Percentiles rank a stretch among this genome's conserved stretches.
Conservation (phyloP, 2,329 filamentous ascomycete genomes). For the Didymella glomerata region DNA sequence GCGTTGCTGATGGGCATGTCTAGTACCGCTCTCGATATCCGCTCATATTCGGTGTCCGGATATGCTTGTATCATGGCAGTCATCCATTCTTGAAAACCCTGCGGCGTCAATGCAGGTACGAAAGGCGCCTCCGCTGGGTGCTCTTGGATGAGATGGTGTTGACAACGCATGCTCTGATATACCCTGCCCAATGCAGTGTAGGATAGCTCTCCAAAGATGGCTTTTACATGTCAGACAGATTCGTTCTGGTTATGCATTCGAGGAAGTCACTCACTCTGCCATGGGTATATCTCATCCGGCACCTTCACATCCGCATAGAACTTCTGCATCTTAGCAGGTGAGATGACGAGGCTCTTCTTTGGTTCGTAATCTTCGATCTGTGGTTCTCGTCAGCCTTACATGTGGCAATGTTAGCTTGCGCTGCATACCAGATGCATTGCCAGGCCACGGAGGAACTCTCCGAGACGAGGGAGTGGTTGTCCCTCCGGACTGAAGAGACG, state of each 20-base stretch:
- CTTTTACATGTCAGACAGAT: constrained; percentile 23
- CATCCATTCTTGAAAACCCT: constrained; percentile 68
- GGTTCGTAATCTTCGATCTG: constrained; percentile 76
- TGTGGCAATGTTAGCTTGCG: not conserved
- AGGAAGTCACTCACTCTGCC: constrained; percentile 64
- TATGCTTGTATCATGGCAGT: constrained; percentile 76
- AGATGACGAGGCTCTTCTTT: constrained; percentile 73
- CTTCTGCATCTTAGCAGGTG: constrained; percentile 75
- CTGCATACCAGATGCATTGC: constrained; percentile 74
- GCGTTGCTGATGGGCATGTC: constrained; percentile 75
- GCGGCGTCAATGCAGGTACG: constrained; percentile 57
- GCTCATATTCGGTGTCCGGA: constrained; percentile 76
- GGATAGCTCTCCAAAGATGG: constrained; percentile 55
- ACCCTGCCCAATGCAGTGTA: constrained; percentile 55
- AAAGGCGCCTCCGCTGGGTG: constrained; percentile 53
- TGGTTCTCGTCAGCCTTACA: not conserved
- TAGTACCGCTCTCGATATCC: constrained; percentile 72
- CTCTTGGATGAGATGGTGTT: constrained; percentile 60
- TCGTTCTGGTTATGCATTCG: not conserved
- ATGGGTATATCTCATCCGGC: constrained; percentile 72
- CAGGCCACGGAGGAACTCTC: constrained; percentile 75
- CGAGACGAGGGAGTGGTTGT: constrained; percentile 71
- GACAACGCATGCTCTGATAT: constrained; percentile 58
- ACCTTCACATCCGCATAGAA: constrained; percentile 76
- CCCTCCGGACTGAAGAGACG: constrained; percentile 74